Evolutionary conservation across 345 rosid genomes (phyloP).

Genomic region (Passiflora organensis): DNA sequence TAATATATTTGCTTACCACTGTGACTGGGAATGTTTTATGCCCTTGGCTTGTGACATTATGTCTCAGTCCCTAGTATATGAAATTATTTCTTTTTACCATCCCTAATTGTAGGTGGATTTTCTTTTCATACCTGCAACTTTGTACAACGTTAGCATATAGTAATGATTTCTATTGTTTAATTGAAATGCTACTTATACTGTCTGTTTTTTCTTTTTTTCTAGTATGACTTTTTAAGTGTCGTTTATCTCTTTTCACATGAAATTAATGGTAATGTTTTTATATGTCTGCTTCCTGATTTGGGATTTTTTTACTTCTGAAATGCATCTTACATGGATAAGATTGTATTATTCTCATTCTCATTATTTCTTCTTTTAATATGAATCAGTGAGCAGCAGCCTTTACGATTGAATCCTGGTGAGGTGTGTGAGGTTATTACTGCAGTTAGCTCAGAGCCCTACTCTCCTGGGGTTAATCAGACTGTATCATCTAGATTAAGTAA

Average conservation of each 20-base stretch:
- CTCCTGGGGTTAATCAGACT: slow-evolving; percentile 54
- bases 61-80: too few relatives aligned
- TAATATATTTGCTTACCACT: too few relatives aligned
- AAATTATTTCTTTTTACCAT: neutral
- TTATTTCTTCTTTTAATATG: slow-evolving; percentile 20
- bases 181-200: neutral
- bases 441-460: slow-evolving; percentile 81
- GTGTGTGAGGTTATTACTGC: slow-evolving; percentile 95
- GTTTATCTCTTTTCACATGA: neutral
- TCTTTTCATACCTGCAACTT: neutral
- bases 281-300: neutral
- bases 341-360: slow-evolving; percentile 14
- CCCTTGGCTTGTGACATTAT: neutral
- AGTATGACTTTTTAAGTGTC: neutral
- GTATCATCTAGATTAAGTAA: slow-evolving; percentile 73
- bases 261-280: neutral
- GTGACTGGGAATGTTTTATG: too few relatives aligned
- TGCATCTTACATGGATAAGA: neutral
- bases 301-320: neutral
- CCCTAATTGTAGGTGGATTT: neutral
- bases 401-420: slow-evolving; percentile 77
- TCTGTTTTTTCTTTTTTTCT: too few relatives aligned
- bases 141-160: neutral
- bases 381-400: slow-evolving; percentile 93
- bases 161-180: slow-evolving; percentile 6